Evolutionary conservation across 176 grass and related monocot genomes (phyloP), one percentile per base, ranked within the genome.

Genomic region (Ensete glaucum): DNA sequence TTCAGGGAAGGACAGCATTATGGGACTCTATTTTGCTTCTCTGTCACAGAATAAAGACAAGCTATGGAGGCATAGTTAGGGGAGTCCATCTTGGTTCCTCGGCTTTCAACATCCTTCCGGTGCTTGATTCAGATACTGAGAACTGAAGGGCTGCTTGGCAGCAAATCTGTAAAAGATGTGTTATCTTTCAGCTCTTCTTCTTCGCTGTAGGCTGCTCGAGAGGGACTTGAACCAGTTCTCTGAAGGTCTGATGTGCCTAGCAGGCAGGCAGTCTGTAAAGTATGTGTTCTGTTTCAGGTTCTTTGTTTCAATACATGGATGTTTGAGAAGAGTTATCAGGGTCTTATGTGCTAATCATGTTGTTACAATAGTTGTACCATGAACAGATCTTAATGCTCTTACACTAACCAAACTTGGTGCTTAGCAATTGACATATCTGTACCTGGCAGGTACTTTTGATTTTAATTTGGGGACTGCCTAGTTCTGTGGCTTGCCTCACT

Each of bases 1-100:
- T 50, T 29, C 84, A 98, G 94, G 94, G 94, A 85, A 90, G 94
- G 81, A 98, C 94, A 54, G 94, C 94, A 62, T 62, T 98, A 43
- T 98, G 88, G 94, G 94, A 98, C 87, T 82, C 94, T 50, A 91
- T 98, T 85, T 85, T 98, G 83, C 90, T 98, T 72, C 74, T 98
- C 21, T 98, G 94, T 68, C 84, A 98, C 82, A 91, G 85, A 78
- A 89, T 98, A 77, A 88, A 91, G 3, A 53, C 79, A 72, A 88
- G 83, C 22, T 98, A 98, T 79, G 90, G 90, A 1, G 80, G 94
- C 68, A 76, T 93, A 29, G 84, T 98, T 27, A 92, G 90, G 72
- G 94, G 94, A 76, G 87, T 90, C 80, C 90, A 93, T 84, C 83
- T 98, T 55, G 86, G 84, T 29, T 98, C 90, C 21, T 84, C 94